Evolutionary conservation across 1,284 basidiomycete genomes (phyloP).

Genomic region (Phylloporus sp.): DNA sequence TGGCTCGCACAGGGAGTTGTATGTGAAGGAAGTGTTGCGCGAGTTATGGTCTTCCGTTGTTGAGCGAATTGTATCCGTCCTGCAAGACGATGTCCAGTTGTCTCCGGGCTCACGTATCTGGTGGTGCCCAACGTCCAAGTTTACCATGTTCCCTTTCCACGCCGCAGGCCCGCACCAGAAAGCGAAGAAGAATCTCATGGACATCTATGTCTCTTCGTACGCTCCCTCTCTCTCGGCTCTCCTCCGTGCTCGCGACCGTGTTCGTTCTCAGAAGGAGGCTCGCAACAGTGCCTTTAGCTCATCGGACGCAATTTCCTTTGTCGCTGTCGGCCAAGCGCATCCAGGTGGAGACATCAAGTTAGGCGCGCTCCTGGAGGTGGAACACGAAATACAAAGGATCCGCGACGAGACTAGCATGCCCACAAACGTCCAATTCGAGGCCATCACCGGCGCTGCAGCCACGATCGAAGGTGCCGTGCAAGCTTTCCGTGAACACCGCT

Average conservation of each 20-base stretch:
- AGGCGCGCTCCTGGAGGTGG: too few species aligned
- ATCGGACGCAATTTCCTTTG: too few species aligned
- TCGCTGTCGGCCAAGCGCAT: too few species aligned
- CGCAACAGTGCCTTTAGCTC: too few species aligned
- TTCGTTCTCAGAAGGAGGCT: not conserved
- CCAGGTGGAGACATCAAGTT: too few species aligned
- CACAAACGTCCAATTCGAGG: too few species aligned
- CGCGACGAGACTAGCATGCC: too few species aligned
- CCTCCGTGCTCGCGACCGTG: conserved; percentile 2
- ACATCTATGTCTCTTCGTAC: conserved; percentile 2
- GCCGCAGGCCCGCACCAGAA: not conserved
- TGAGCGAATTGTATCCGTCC: not conserved
- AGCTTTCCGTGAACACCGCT: too few species aligned
- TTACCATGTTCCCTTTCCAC: not conserved
- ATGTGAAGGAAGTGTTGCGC: not conserved
- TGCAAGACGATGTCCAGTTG: conserved; percentile 4
- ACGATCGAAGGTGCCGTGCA: too few species aligned
- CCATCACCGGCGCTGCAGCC: too few species aligned
- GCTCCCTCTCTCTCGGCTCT: conserved; percentile 6
- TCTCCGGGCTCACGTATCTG: not conserved
- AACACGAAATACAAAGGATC: too few species aligned
- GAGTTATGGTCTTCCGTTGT: not conserved
- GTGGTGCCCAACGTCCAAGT: conserved; percentile 1
- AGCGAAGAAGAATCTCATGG: not conserved
- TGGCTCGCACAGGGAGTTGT: not conserved